Evolutionary conservation across 1,284 basidiomycete species (phyloP).

Genomic region (Filobasidium uniguttulatum): DNA sequence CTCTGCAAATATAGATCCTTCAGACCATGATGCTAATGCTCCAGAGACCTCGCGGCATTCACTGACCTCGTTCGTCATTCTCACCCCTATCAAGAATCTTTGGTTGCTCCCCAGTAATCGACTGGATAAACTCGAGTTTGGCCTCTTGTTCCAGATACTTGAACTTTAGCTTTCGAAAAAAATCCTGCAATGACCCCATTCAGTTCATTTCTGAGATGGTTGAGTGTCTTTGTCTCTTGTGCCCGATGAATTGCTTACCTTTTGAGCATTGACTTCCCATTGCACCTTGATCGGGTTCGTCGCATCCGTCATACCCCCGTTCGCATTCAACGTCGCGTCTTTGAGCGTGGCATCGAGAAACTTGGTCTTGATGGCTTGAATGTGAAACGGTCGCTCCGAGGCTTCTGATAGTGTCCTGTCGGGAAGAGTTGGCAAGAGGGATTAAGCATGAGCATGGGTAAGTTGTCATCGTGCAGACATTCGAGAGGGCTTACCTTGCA

Average conservation of each 20-base stretch:
- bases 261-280: conserved; percentile 28
- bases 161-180: conserved; percentile 68
- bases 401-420: neutral
- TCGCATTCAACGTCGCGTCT: neutral
- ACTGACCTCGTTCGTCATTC: conserved; percentile 46
- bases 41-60: neutral
- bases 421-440: neutral
- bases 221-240: too few species aligned
- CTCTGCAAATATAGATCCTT: neutral
- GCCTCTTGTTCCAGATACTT: conserved; percentile 75
- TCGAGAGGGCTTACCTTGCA: neutral
- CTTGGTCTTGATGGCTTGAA: conserved; percentile 2
- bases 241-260: too few species aligned
- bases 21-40: neutral
- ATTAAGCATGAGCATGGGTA: neutral
- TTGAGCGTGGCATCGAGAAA: neutral
- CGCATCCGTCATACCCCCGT: conserved; percentile 18
- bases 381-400: neutral
- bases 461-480: neutral
- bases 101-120: conserved; percentile 64
- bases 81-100: conserved; percentile 57
- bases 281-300: conserved; percentile 26
- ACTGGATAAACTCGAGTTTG: conserved; percentile 68
- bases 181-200: conserved; percentile 47
- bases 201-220: too few species aligned